Evolutionary conservation across 1,139 yeast genomes (phyloP), one percentile per base, ranked within the genome.

Genomic region (Debaryomycetaceae sp.): DNA sequence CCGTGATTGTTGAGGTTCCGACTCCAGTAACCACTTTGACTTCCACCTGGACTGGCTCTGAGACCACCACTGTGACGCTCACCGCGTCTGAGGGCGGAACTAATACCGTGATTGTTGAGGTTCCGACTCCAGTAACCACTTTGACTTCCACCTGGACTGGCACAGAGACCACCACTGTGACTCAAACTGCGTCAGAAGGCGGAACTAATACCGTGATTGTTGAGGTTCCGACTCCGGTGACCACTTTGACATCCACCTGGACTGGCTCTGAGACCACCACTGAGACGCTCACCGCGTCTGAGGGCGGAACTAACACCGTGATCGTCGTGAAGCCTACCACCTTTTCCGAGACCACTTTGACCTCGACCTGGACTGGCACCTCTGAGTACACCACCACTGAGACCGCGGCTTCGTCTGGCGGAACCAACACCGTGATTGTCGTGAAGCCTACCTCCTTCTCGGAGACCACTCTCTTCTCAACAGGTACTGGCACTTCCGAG

Each of bases 281-380:
- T 9, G 18, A 11, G 11, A 27, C 31, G 3, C 34, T 25, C 3
- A 19, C 27, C 16, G 30, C 30, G 15, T 19, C 30, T 10, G 20
- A 17, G n/a, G 30, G 30, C n/a, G 26, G 27, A 15, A 39, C 42
- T 4, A 35, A 31, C 30, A 31, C 27, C 10, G 45, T 40, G 10
- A 30, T 38, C 28, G 37, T 41, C 16, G 42, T n/a, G n/a, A n/a
- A n/a, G n/a, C n/a, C n/a, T n/a, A n/a, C n/a, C n/a, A n/a, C n/a
- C n/a, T n/a, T n/a, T n/a, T n/a, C n/a, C n/a, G 23, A n/a, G 3
- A 27, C 29, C 11, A n/a, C n/a, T n/a, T n/a, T n/a, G n/a, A n/a
- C n/a, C n/a, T n/a, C n/a, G n/a, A n/a, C n/a, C n/a, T n/a, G n/a
- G n/a, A n/a, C n/a, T n/a, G n/a, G n/a, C n/a, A n/a, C n/a, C n/a